A percentile compares a stretch with the other conserved stretches of the same genome.
These are phyloP conservation scores for Malassezia nana DNA, from an alignment of 1,284 basidiomycete species.

Conservation along the genomic window DNA sequence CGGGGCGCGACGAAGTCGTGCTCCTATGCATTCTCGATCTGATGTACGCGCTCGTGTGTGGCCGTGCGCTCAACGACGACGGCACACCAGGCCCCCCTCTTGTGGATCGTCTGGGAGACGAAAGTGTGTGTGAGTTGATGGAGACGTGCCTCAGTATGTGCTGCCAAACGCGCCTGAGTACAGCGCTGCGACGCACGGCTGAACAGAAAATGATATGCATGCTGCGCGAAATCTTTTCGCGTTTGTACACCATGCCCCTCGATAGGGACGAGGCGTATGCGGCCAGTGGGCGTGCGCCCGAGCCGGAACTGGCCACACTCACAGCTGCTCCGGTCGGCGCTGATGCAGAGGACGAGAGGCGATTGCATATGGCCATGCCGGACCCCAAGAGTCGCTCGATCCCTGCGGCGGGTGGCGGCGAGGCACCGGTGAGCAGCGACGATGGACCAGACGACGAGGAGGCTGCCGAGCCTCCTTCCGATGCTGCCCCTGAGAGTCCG, in stretches of 20 bases:
- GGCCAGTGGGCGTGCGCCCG: slow-evolving; percentile 22
- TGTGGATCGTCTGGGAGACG: slow-evolving; percentile 56
- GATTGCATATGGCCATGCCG: slow-evolving; percentile 46
- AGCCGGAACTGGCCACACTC: slow-evolving; percentile 36
- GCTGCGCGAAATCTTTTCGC: slow-evolving; percentile 68
- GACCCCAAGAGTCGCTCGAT: slow-evolving; percentile 45
- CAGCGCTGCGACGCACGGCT: slow-evolving; percentile 78
- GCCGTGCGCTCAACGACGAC: slow-evolving; percentile 46
- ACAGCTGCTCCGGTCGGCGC: slow-evolving; percentile 31
- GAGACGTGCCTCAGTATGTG: slow-evolving; percentile 95
- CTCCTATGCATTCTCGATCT: slow-evolving; percentile 82
- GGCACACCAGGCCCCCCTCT: slow-evolving; percentile 8
- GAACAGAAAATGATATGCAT: slow-evolving; percentile 85
- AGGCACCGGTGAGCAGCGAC: slow-evolving; percentile 21
- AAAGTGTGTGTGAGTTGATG: slow-evolving; percentile 94
- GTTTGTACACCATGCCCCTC: slow-evolving; percentile 57
- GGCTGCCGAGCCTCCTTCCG: neutral
- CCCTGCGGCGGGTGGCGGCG: slow-evolving; percentile 39
- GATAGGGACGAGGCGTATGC: slow-evolving; percentile 36
- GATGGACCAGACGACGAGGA: slow-evolving; percentile 6
- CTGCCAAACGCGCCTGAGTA: slow-evolving; percentile 87
- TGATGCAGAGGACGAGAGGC: slow-evolving; percentile 28
- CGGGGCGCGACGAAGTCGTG: slow-evolving; percentile 74
- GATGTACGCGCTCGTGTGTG: slow-evolving; percentile 68
- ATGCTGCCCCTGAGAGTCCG: neutral